phyloP scores from a whole-genome alignment of 2,329 filamentous ascomycete species.

The Chrysoporthe deuterocubensis region DNA sequence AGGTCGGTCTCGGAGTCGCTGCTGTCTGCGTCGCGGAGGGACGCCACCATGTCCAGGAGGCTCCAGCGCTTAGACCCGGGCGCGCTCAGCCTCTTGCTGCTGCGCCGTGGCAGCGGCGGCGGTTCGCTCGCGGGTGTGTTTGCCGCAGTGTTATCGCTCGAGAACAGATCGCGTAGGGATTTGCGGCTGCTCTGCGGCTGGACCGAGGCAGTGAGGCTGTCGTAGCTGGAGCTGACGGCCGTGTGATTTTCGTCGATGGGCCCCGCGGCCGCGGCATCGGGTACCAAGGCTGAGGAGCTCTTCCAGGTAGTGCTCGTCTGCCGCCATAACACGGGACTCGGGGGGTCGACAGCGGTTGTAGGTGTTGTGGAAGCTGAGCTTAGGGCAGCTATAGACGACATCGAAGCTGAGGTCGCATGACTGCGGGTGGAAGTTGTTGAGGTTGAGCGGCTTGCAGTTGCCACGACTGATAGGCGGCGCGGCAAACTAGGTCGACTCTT shows the following conservation, averaged over 20 bases:
- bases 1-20: constrained; percentile 11
- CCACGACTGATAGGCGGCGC: constrained; percentile 1
- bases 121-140: constrained; percentile 2
- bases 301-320: constrained; percentile 21
- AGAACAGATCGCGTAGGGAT: constrained; percentile 18
- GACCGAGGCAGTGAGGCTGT: constrained; percentile 8
- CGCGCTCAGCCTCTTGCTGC: constrained; percentile 20
- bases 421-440: constrained; percentile 26
- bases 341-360: constrained; percentile 18
- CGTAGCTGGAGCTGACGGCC: not conserved
- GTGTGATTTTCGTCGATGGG: not conserved
- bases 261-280: not conserved
- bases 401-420: constrained; percentile 8
- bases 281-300: not conserved
- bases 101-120: constrained; percentile 24
- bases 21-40: constrained; percentile 9
- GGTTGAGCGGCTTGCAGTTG: constrained; percentile 22
- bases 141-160: constrained; percentile 26
- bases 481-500: not conserved
- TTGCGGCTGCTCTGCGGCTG: constrained; percentile 11
- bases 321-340: constrained; percentile 14
- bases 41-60: constrained; percentile 19
- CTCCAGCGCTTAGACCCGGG: constrained; percentile 22
- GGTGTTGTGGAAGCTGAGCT: constrained; percentile 20
- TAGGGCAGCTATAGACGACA: constrained; percentile 10